phyloP scores from a whole-genome alignment of 2,329 filamentous ascomycete species.

The Cladorrhinum sp. region DNA sequence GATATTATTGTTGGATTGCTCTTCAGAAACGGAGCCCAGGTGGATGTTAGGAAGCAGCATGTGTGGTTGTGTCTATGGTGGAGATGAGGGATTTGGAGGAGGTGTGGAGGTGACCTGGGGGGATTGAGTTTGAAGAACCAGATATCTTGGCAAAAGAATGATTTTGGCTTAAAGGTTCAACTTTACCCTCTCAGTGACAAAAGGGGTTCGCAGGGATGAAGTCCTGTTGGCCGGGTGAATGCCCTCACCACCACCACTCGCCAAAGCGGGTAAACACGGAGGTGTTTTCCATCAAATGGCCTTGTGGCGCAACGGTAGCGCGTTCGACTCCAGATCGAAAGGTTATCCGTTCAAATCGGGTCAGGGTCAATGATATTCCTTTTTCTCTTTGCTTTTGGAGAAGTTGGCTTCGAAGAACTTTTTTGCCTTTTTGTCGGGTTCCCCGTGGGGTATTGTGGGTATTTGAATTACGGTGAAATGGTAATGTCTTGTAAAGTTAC shows the following conservation, averaged over 20 bases:
- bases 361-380: constrained; percentile 2
- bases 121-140: background rate
- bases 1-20: background rate
- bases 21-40: background rate
- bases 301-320: constrained; percentile 14
- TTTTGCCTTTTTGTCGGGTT: background rate
- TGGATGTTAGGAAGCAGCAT: background rate
- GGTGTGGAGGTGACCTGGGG: background rate
- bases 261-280: background rate
- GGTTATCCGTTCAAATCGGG: constrained; percentile 19
- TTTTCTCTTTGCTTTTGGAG: background rate
- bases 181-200: background rate
- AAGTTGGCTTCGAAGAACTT: too few relatives aligned
- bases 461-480: too few relatives aligned
- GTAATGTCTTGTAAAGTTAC: background rate
- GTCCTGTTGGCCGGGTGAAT: background rate
- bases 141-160: background rate
- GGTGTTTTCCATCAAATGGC: background rate
- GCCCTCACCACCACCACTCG: background rate
- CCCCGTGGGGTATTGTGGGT: too few relatives aligned
- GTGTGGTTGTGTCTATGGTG: background rate
- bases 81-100: background rate
- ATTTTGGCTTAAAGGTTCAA: background rate
- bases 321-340: constrained; percentile 20
- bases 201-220: background rate